These are phyloP conservation scores for Trifolium subterraneum DNA, from an alignment of 306 rosid species.

Conservation along the genomic window DNA sequence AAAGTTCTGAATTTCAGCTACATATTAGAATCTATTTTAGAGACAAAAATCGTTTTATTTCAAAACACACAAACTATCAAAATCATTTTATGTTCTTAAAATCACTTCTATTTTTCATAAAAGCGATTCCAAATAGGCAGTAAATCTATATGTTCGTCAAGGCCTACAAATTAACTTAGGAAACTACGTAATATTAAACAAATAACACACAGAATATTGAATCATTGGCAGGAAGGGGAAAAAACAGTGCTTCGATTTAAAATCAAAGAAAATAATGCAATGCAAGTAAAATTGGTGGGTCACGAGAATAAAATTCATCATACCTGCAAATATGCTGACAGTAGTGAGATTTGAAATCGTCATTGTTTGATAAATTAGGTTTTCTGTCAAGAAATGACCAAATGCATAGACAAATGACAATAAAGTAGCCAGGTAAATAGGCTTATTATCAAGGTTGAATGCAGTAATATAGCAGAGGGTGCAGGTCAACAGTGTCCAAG, in stretches of 20 bases:
- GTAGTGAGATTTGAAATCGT: slow-evolving; percentile 71
- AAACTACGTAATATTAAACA: slow-evolving; percentile 17
- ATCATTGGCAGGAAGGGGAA: background rate
- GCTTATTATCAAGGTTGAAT: slow-evolving; percentile 89
- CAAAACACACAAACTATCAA: background rate
- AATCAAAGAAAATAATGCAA: slow-evolving; percentile 23
- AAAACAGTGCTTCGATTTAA: background rate
- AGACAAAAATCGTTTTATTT: background rate
- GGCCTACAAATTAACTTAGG: background rate
- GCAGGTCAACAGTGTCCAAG: slow-evolving; percentile 92
- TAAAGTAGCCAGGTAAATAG: slow-evolving; percentile 81
- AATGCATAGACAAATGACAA: slow-evolving; percentile 86
- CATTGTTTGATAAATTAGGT: slow-evolving; percentile 81
- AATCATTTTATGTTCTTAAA: background rate
- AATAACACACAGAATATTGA: background rate
- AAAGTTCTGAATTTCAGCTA: background rate
- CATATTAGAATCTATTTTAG: background rate
- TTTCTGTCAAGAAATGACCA: slow-evolving; percentile 90
- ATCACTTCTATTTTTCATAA: background rate
- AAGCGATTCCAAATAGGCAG: background rate
- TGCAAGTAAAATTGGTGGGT: slow-evolving; percentile 28
- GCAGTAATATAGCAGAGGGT: slow-evolving; percentile 94
- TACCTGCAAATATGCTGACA: slow-evolving; percentile 91
- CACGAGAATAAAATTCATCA: slow-evolving; percentile 29
- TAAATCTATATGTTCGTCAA: background rate